Percentiles rank a stretch among this genome's conserved stretches.
These are phyloP conservation scores for Aspergillus felis DNA, from an alignment of 2,329 filamentous ascomycete species.

Conservation along the genomic window DNA sequence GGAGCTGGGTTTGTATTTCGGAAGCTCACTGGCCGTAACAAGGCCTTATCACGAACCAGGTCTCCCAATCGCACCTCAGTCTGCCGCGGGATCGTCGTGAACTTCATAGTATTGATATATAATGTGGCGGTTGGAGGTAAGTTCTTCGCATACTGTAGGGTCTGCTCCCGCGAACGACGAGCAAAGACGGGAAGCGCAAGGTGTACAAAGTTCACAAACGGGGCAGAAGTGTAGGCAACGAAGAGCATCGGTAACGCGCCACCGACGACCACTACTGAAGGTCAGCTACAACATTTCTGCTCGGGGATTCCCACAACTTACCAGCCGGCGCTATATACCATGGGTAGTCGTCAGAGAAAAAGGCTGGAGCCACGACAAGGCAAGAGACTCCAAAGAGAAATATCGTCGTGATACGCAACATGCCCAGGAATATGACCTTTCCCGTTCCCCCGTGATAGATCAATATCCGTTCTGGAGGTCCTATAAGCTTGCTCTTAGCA, in stretches of 20 bases:
- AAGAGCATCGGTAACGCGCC: constrained; percentile 63
- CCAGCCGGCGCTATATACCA: constrained; percentile 40
- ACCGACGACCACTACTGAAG: constrained; percentile 50
- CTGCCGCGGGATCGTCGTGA: constrained; percentile 40
- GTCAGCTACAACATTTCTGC: constrained; percentile 2
- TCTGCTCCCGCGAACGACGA: constrained; percentile 53
- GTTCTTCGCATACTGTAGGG: constrained; percentile 41
- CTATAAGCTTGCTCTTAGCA: constrained; percentile 20
- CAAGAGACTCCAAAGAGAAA: constrained; percentile 65
- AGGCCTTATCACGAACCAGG: constrained; percentile 32
- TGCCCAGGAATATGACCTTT: constrained; percentile 64
- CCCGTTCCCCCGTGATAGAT: constrained; percentile 72
- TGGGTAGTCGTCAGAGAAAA: constrained; percentile 44
- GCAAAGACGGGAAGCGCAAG: constrained; percentile 64
- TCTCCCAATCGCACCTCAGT: constrained; percentile 43
- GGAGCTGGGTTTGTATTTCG: constrained; percentile 34
- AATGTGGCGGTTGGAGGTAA: constrained; percentile 43
- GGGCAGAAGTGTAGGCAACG: constrained; percentile 61
- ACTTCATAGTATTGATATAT: constrained; percentile 44
- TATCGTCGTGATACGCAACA: constrained; percentile 67
- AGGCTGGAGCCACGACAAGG: constrained; percentile 60
- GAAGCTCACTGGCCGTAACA: constrained; percentile 40
- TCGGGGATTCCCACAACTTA: constrained; percentile 21
- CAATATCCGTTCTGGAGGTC: constrained; percentile 49
- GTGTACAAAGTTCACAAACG: constrained; percentile 70